Evolutionary conservation across 2,329 filamentous ascomycete species (phyloP).

Genomic region (Alternaria ventricosa): DNA sequence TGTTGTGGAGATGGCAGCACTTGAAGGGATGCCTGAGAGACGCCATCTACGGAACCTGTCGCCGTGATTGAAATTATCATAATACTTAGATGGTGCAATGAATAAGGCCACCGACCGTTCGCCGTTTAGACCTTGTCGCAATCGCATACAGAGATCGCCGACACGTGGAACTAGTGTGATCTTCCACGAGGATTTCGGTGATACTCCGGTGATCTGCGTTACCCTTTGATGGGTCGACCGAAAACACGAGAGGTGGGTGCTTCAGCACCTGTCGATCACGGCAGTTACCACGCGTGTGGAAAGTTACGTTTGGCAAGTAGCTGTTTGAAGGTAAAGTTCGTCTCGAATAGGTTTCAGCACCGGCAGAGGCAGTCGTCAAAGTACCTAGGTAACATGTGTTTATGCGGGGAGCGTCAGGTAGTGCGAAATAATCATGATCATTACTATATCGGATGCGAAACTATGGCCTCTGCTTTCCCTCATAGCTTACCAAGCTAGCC

Average conservation of each 20-base stretch:
- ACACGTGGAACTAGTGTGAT: conserved; percentile 6
- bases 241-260: neutral
- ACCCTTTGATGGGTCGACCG: neutral
- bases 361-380: neutral
- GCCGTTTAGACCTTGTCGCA: neutral
- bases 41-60: neutral
- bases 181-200: conserved; percentile 3
- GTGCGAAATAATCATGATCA: neutral
- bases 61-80: neutral
- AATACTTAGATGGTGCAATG: neutral
- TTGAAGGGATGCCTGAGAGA: neutral
- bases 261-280: conserved; percentile 4
- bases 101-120: neutral
- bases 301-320: neutral
- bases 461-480: conserved; percentile 6
- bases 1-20: neutral
- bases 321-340: neutral
- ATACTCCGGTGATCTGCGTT: conserved; percentile 8
- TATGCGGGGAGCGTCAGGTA: neutral
- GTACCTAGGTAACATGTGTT: neutral
- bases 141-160: neutral
- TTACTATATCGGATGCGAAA: neutral
- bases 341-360: neutral
- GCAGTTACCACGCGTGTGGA: neutral
- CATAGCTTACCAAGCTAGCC: conserved; percentile 22